Evolutionary conservation across 176 grass and related monocot genomes (phyloP), one percentile per base, ranked within the genome.

Genomic region (Rhynchospora tenuis): DNA sequence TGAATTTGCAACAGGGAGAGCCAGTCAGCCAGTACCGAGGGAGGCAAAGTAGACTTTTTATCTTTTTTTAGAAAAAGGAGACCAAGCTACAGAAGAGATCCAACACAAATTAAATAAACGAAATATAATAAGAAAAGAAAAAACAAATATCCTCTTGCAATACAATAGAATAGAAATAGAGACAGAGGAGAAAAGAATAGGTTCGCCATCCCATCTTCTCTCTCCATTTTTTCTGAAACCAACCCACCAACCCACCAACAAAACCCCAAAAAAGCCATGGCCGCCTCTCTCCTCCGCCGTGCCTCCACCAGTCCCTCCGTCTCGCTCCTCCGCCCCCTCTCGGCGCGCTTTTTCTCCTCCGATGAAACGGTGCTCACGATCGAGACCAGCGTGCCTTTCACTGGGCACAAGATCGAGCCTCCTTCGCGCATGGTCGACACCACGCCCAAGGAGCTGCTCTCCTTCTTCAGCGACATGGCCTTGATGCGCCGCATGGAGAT

Each of bases 401-500:
- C 54, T 7, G 55, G 86, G 4, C 90, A 94, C 87, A 55, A 26
- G 72, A 77, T 94, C 10, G 89, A 98, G 1, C 82, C 89, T 0
- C 95, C 95, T 0, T 42, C 90, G 1, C 89, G 92, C 20, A 38
- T 17, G 0, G 60, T 87, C 0, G 0, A 87, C 55, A 93, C 92
- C 63, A 76, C 89, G 0, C 47, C 89, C 0, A 6, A 19, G 1
- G 89, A 98, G 86, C 90, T 98, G 0, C 23, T 91, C 0, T 0
- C 85, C 56, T 88, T 88, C 82, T 98, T 91, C 87, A 89, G 61
- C 81, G 68, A 85, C 81, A 98, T 98, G 95, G 13, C 90, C 6
- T 17, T 87, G 0, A 98, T 98, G 95, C 95, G 95, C 0, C 92
- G 95, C 28, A 23, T 48, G n/a, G 95, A 98, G 90, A 91, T 94